Evolutionary conservation across 768 basidiomycete genomes (phyloP).

Genomic region (Harrya chromipes): DNA sequence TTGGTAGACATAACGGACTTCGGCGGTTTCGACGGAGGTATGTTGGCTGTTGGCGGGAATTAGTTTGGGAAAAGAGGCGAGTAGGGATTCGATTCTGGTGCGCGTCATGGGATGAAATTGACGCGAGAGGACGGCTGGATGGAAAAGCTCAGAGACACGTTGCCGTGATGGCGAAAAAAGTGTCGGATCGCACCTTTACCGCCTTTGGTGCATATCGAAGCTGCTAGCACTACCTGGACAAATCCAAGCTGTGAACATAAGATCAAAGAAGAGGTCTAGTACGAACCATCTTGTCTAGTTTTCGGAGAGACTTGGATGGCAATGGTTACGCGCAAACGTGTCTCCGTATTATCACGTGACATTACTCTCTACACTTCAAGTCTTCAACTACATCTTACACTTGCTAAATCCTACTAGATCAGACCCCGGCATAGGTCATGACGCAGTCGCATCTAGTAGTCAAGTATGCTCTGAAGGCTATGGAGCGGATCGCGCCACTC

Average conservation of each 20-base stretch:
- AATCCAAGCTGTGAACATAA: constrained; percentile 3
- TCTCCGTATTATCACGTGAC: constrained; percentile 18
- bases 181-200: constrained; percentile 75
- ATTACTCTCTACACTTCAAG: background rate
- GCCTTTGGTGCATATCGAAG: constrained; percentile 92
- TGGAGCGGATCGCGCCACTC: constrained; percentile 86
- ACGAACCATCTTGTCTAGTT: constrained; percentile 23
- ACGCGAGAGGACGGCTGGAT: constrained; percentile 86
- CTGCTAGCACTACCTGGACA: constrained; percentile 82
- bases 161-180: background rate
- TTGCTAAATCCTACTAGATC: too few species aligned
- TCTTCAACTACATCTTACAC: constrained; percentile 18
- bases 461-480: constrained; percentile 58
- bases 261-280: background rate
- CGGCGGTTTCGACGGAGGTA: constrained; percentile 92
- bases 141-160: background rate
- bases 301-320: background rate
- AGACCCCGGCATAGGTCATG: background rate
- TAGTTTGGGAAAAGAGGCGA: constrained; percentile 96
- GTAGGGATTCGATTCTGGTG: constrained; percentile 89
- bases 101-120: constrained; percentile 94
- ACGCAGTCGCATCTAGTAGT: constrained; percentile 12
- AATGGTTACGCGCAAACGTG: constrained; percentile 11
- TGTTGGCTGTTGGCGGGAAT: constrained; percentile 94
- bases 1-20: constrained; percentile 96